Conservation (phyloP, 805 yeast genomes). For the Saccharomyces kudriavzevii region DNA sequence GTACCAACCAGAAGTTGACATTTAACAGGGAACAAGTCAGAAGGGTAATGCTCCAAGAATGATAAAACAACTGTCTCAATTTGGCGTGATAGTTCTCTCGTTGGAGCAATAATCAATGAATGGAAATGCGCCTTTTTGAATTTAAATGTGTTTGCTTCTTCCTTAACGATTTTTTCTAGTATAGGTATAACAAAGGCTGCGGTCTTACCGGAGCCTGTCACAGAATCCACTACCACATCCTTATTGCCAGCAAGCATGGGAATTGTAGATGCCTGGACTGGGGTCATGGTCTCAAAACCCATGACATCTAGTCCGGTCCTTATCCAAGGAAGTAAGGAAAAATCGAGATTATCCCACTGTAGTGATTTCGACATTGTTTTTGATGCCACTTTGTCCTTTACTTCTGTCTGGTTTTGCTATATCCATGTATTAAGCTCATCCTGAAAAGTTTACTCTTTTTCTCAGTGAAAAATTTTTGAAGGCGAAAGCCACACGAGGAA, state of each 20-base stretch:
- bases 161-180: conserved; percentile 50
- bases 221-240: conserved; percentile 95
- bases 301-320: conserved; percentile 56
- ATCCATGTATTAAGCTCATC: neutral
- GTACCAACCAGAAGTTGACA: conserved; percentile 52
- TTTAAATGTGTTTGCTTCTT: conserved; percentile 24
- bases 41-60: conserved; percentile 52
- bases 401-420: neutral
- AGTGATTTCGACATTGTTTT: conserved; percentile 36
- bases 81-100: conserved; percentile 62
- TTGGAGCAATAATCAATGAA: conserved; percentile 61
- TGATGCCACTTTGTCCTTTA: neutral
- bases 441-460: neutral
- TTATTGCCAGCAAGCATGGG: conserved; percentile 78
- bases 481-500: neutral
- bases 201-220: conserved; percentile 97
- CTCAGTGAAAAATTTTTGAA: neutral
- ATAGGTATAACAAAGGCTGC: conserved; percentile 82
- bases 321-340: conserved; percentile 61
- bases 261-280: conserved; percentile 92
- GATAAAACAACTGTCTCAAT: conserved; percentile 58
- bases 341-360: conserved; percentile 51
- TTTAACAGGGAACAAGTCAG: conserved; percentile 34
- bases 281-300: conserved; percentile 82
- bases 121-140: conserved; percentile 58